These are phyloP conservation scores for Saturnispora mendoncae DNA, from an alignment of 805 yeast genomes.

Conservation along the genomic window DNA sequence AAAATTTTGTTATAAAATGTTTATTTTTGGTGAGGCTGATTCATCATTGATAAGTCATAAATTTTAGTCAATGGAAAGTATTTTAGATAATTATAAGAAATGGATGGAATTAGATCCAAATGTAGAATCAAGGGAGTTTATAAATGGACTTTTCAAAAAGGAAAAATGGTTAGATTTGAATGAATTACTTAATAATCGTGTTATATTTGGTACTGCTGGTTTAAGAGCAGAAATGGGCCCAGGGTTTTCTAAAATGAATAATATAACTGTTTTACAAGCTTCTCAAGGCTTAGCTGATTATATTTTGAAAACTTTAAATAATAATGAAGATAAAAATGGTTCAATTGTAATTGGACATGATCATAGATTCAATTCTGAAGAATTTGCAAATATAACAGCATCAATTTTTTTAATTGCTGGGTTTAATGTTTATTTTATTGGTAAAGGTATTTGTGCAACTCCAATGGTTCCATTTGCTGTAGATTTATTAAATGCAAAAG, in stretches of 20 bases:
- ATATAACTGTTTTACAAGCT: slow-evolving; percentile 81
- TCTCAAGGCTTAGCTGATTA: slow-evolving; percentile 71
- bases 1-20: too few species aligned
- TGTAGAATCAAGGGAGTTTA: neutral
- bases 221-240: slow-evolving; percentile 83
- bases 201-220: slow-evolving; percentile 91
- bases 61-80: slow-evolving; percentile 1
- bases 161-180: slow-evolving; percentile 37
- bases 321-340: slow-evolving; percentile 29
- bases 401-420: slow-evolving; percentile 63
- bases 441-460: slow-evolving; percentile 46
- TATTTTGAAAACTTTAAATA: slow-evolving; percentile 23
- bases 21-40: neutral
- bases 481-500: slow-evolving; percentile 50
- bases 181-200: slow-evolving; percentile 45
- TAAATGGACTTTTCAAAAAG: slow-evolving; percentile 19
- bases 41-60: neutral
- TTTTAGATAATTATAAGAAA: neutral
- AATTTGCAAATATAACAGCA: slow-evolving; percentile 75
- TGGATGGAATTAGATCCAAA: slow-evolving; percentile 4
- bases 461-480: slow-evolving; percentile 90
- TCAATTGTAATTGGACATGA: slow-evolving; percentile 86
- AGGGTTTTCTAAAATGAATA: slow-evolving; percentile 84
- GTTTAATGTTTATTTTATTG: slow-evolving; percentile 58
- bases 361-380: slow-evolving; percentile 71